Percentiles rank a stretch among this genome's conserved stretches.
Conservation (phyloP, 148 eudicot species). For the Dianthus caryophyllus region DNA sequence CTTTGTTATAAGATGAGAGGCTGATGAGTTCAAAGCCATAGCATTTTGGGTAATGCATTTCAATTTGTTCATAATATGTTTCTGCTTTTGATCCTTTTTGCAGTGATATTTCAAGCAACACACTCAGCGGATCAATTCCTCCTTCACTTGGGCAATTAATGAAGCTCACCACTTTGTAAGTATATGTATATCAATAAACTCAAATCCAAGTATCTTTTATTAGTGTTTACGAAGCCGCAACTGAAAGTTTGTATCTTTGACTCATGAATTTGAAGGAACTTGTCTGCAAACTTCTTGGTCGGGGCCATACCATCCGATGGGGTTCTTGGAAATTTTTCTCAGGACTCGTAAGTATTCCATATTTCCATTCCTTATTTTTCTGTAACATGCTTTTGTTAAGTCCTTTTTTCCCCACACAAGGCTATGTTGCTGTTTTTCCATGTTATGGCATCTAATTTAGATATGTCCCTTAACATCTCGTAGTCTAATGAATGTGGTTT, state of each 20-base stretch:
- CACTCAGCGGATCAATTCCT: conserved; percentile 80
- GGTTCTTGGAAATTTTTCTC: conserved; percentile 54
- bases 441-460: neutral
- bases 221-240: conserved; percentile 3
- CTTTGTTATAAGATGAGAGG: conserved; percentile 3
- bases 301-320: conserved; percentile 84
- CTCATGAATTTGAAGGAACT: conserved; percentile 54
- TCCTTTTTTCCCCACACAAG: neutral
- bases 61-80: neutral
- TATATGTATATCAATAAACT: conserved; percentile 30
- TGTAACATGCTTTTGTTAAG: neutral
- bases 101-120: conserved; percentile 93
- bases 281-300: conserved; percentile 79
- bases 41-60: neutral
- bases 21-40: neutral
- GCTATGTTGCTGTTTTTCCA: neutral
- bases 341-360: conserved; percentile 75
- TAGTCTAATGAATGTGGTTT: neutral
- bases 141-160: conserved; percentile 67
- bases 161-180: conserved; percentile 75
- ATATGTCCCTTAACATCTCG: neutral
- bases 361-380: neutral
- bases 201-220: conserved; percentile 1
- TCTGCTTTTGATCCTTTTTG: conserved; percentile 13
- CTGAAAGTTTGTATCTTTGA: conserved; percentile 7